Base-by-base conservation (phyloP, 2,329 filamentous ascomycete species). In the Trichoderma oligosporum region DNA sequence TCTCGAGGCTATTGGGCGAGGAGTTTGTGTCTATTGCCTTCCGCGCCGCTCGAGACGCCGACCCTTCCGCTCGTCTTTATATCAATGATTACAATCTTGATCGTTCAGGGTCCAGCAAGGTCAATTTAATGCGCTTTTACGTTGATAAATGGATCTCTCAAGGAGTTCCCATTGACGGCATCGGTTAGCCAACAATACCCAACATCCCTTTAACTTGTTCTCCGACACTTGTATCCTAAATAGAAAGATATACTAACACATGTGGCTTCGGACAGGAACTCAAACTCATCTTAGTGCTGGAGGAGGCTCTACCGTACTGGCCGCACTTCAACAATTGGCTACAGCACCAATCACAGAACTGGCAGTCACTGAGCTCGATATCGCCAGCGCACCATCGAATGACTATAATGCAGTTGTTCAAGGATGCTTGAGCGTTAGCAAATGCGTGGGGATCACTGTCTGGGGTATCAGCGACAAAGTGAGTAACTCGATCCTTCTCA, bases 11-110 rank as follows among this genome's bases (percentile, higher is more conserved):
- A 16, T 36, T 51, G 0, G 48, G 48, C 35, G 48, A 51, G 16
- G 48, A 51, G 24, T 51, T 51, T 29, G 48, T 51, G 4, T 51
- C 48, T 4, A 51, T 51, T 51, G 48, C 48, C 2, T 51, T 51
- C 4, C 24, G 25, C 7, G 48, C 48, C 16, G 48, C 48, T 31
- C 24, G 48, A 22, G 48, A 41, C 3, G 48, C 48, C 16, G 48
- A 51, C 24, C 48, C 48, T 8, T 16, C 48, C 4, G 7, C n/a
- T n/a, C 48, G 48, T 11, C 48, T 51, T 6, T 51, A 51, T 16
- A 51, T 51, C 12, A 51, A 51, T 12, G 48, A 52, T 31, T 52
- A 52, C 36, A 42, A 52, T n/a, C 48, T 52, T 18, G 48, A 52
- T 16, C 18, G 27, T 9, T 16, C 48, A 3, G 27, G 25, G 4